A percentile compares a stretch with the other conserved stretches of the same genome.
These are phyloP conservation scores for Suillus ampliporus DNA, from an alignment of 768 basidiomycete genomes.

Conservation along the genomic window DNA sequence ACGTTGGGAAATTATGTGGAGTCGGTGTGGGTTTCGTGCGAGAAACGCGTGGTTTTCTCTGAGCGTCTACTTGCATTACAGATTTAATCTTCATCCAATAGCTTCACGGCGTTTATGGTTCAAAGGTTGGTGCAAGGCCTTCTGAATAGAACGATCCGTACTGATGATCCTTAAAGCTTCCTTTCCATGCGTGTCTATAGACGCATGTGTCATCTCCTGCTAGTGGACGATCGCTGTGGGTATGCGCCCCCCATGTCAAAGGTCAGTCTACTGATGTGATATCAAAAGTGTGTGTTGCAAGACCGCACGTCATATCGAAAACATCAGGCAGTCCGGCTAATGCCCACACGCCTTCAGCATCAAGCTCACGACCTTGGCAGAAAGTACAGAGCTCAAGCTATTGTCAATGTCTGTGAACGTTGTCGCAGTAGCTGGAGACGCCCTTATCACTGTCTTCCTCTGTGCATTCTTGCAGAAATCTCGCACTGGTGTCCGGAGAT, in stretches of 20 bases:
- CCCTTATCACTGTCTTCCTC: constrained; percentile 50
- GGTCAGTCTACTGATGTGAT: not conserved
- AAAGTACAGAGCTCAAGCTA: constrained; percentile 51
- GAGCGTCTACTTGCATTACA: constrained; percentile 12
- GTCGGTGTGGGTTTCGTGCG: constrained; percentile 11
- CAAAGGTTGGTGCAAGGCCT: constrained; percentile 32
- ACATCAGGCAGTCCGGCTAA: not conserved
- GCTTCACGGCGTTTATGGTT: constrained; percentile 51
- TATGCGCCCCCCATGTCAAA: constrained; percentile 1
- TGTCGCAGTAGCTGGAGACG: constrained; percentile 49
- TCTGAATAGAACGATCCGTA: too few species aligned
- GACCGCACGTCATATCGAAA: constrained; percentile 36
- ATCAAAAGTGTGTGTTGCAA: constrained; percentile 35
- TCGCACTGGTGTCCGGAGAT: constrained; percentile 53
- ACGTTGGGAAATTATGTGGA: constrained; percentile 45
- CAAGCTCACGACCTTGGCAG: constrained; percentile 46
- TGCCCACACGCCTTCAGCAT: constrained; percentile 34
- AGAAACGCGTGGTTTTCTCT: too few species aligned
- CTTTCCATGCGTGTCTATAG: constrained; percentile 51
- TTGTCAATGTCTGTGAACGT: constrained; percentile 57
- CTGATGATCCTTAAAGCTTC: constrained; percentile 34
- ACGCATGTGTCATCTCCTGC: constrained; percentile 31
- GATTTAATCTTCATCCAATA: constrained; percentile 54
- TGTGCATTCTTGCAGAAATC: constrained; percentile 47
- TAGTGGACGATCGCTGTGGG: constrained; percentile 22